Percentiles rank a stretch among this genome's conserved stretches.
Conservation (phyloP, 306 rosid genomes). For the Vachellia pachyceras region DNA sequence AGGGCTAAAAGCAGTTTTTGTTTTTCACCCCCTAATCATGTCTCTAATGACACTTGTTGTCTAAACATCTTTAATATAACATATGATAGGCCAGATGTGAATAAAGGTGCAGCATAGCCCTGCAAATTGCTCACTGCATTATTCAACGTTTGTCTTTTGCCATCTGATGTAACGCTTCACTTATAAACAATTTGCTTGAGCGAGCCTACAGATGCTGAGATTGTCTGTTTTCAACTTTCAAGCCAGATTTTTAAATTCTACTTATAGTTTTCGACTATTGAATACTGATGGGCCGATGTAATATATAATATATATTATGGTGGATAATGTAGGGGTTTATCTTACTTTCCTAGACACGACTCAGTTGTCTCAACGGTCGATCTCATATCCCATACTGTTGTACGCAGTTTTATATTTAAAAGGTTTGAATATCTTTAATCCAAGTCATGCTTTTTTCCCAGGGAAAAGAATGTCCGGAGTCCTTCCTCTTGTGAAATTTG, state of each 20-base stretch:
- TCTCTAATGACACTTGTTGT: conserved; percentile 10
- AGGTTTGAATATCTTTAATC: neutral
- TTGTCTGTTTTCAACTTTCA: too few relatives aligned
- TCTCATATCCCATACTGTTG: neutral
- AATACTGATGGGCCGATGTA: too few relatives aligned
- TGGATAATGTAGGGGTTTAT: too few relatives aligned
- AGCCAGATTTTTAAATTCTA: too few relatives aligned
- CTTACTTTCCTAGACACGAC: too few relatives aligned
- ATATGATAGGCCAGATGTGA: neutral
- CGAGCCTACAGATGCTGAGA: neutral
- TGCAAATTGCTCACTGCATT: neutral
- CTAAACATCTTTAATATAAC: neutral
- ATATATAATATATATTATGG: too few relatives aligned
- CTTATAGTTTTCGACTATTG: too few relatives aligned
- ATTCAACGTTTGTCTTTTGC: conserved; percentile 16
- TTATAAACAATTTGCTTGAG: conserved; percentile 4
- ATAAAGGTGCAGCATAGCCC: neutral
- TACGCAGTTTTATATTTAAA: neutral
- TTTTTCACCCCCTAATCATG: neutral
- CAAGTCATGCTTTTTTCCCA: neutral
- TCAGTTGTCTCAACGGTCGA: too few relatives aligned
- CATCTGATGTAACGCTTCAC: neutral
- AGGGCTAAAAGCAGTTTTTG: conserved; percentile 23
- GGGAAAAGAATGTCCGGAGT: conserved; percentile 6
- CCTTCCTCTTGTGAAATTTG: conserved; percentile 8